Base-by-base conservation (phyloP, 2,329 filamentous ascomycete genomes). In the Botryosphaeria dothidea region DNA sequence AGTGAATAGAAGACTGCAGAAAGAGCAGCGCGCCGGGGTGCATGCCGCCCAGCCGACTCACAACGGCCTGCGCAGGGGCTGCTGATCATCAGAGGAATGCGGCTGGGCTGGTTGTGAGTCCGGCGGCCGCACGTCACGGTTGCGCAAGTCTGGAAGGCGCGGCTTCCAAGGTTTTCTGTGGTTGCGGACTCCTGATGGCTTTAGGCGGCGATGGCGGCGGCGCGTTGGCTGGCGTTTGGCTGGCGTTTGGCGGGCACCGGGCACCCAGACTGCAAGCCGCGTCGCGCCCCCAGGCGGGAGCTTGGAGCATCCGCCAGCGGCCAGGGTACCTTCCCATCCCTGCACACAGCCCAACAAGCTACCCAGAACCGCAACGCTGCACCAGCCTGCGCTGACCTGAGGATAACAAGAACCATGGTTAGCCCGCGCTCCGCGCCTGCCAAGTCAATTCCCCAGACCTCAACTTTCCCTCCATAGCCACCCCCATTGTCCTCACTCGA, bases 291-390 rank as follows among this genome's bases (percentile, higher is more conserved):
- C 54, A 23, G 54, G 36, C 21, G 25, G 6, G 52, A 23, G 23
- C 36, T 38, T 25, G 23, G 54, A 23, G 38, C 54, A 57, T n/a
- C 54, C 15, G 51, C 46, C 25, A 29, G 46, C 49, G 27, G 15
- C 49, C 48, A 19, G 48, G 48, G 29, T 51, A 6, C n/a, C 25
- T 4, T 8, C 48, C 4, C n/a, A 45, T 52, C 41, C 56, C 56
- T 60, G 56, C 56, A 58, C 56, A 41, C 27, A 46, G 56, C 56
- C 56, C 56, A 60, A 46, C 56, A 60, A 60, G 56, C 56, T 60
- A 46, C 56, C 56, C 38, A 60, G 38, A 60, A 60, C 56, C 56
- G 56, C 56, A 60, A 23, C 41, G 56, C 56, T 58, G 54, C 54
- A 45, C 54, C 38, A 56, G 15, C 17, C 25, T 31, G 11, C 56